Evolutionary conservation across 106 monocot genomes (phyloP).

Genomic region (Dioscorea zingiberensis): DNA sequence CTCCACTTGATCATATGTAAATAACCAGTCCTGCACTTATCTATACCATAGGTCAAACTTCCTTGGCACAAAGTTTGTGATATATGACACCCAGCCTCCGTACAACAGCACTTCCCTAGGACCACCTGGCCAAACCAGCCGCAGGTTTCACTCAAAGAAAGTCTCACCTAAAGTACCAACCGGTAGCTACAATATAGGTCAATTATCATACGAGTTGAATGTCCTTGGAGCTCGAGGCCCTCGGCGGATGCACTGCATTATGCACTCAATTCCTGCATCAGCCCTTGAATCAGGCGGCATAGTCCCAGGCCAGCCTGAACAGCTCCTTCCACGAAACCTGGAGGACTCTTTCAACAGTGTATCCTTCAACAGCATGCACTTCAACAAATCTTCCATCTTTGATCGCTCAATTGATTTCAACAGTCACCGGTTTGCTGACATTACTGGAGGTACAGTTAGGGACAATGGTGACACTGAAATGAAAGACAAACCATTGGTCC

Average conservation of each 20-base stretch:
- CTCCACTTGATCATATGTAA: neutral
- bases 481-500: slow-evolving; percentile 31
- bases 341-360: no score
- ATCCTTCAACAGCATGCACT: no score
- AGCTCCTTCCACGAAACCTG: no score
- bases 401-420: slow-evolving; percentile 23
- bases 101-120: slow-evolving; percentile 17
- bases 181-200: no score
- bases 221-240: no score
- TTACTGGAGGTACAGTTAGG: neutral
- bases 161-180: no score
- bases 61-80: slow-evolving; percentile 47
- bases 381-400: slow-evolving; percentile 9
- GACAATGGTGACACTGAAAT: neutral
- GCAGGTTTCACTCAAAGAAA: slow-evolving; percentile 10
- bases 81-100: slow-evolving; percentile 48
- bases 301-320: no score
- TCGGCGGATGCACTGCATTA: no score
- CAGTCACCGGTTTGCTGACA: slow-evolving; percentile 17
- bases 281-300: no score
- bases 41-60: slow-evolving; percentile 35
- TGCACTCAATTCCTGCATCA: no score
- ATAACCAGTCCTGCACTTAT: neutral
- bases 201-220: no score
- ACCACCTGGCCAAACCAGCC: slow-evolving; percentile 15